These are phyloP conservation scores for Talaromyces adpressus DNA, from an alignment of 495 filamentous ascomycete genomes.

Conservation along the genomic window DNA sequence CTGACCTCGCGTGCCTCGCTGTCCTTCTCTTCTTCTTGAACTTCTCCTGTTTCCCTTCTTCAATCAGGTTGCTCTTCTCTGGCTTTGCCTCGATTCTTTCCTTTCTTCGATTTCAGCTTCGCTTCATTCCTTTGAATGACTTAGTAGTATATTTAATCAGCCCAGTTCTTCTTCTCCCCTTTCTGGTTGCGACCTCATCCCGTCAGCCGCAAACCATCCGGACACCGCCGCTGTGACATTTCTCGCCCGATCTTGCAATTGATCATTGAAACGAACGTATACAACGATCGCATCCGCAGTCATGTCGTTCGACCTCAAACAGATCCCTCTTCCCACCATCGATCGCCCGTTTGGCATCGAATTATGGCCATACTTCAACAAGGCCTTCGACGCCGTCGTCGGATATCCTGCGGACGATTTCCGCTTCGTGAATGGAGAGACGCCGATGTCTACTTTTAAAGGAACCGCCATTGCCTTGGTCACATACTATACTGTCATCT, in stretches of 20 bases:
- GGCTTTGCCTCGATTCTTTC: constrained; percentile 17
- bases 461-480: constrained; percentile 34
- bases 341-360: constrained; percentile 88
- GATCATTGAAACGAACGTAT: not conserved
- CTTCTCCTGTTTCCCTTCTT: not conserved
- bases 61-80: constrained; percentile 6
- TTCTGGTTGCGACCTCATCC: constrained; percentile 9
- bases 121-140: not conserved
- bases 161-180: constrained; percentile 18
- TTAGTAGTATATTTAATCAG: not conserved
- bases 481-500: constrained; percentile 51
- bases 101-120: constrained; percentile 22
- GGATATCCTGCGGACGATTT: constrained; percentile 51
- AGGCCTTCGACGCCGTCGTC: constrained; percentile 63
- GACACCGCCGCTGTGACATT: not conserved
- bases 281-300: not conserved
- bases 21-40: not conserved
- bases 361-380: constrained; percentile 92
- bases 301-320: constrained; percentile 50
- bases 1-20: not conserved
- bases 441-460: constrained; percentile 40
- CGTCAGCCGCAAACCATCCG: not conserved
- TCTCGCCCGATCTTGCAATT: not conserved
- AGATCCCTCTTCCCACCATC: constrained; percentile 67
- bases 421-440: constrained; percentile 40